A percentile compares a stretch with the other conserved stretches of the same genome.
Evolutionary conservation across 805 yeast genomes (phyloP).

Genomic region (Kodamaea restingae): DNA sequence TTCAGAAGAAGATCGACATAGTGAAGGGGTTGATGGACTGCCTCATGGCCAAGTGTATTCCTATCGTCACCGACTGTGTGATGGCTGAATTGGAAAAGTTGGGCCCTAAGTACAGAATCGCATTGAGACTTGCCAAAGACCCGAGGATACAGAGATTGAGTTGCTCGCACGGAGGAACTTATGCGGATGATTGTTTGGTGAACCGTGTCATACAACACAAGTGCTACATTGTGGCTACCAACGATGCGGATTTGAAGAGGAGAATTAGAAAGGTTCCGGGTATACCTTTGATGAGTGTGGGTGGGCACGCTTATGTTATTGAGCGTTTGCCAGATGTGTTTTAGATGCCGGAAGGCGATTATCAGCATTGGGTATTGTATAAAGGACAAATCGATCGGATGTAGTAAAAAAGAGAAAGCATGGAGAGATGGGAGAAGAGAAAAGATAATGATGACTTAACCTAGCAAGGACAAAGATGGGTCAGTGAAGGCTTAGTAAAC

Average conservation of each 20-base stretch:
- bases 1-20: conserved; percentile 90
- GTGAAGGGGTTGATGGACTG: conserved; percentile 98
- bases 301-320: conserved; percentile 85
- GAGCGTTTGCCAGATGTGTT: conserved; percentile 96
- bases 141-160: conserved; percentile 84
- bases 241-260: conserved; percentile 94
- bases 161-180: conserved; percentile 92
- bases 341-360: too few species aligned
- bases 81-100: conserved; percentile 96
- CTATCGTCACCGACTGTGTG: conserved; percentile 94
- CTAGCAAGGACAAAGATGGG: too few species aligned
- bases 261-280: conserved; percentile 96
- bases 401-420: too few species aligned
- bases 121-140: conserved; percentile 86
- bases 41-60: conserved; percentile 90
- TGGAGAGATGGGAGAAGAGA: too few species aligned
- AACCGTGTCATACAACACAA: conserved; percentile 92
- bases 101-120: conserved; percentile 93
- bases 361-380: too few species aligned
- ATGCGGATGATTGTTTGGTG: conserved; percentile 97
- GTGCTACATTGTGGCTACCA: conserved; percentile 95
- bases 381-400: too few species aligned
- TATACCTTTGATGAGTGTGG: conserved; percentile 95
- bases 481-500: too few species aligned
- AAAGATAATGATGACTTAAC: too few species aligned